Conservation (phyloP, 2,329 filamentous ascomycete genomes). For the Cytospora piceicola region DNA sequence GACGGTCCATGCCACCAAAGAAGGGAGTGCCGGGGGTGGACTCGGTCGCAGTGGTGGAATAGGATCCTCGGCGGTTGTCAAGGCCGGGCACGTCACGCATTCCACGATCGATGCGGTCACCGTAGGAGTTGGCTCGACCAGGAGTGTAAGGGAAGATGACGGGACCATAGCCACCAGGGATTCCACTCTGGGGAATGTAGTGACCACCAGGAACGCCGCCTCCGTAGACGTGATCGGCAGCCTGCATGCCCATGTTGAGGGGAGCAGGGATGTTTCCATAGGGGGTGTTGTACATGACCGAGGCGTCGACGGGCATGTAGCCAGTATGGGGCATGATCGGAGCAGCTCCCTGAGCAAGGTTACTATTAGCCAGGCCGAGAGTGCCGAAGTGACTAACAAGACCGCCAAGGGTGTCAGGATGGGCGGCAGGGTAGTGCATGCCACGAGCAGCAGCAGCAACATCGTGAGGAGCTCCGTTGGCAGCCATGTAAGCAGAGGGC, state of each 20-base stretch:
- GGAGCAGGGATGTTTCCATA: constrained; percentile 28
- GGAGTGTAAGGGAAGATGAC: constrained; percentile 57
- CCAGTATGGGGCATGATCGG: constrained; percentile 31
- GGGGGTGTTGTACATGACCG: constrained; percentile 33
- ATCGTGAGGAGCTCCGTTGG: constrained; percentile 35
- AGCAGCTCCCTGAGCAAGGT: constrained; percentile 33
- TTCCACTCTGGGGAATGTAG: constrained; percentile 36
- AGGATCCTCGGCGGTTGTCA: constrained; percentile 69
- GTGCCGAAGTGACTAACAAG: constrained; percentile 33
- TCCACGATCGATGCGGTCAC: constrained; percentile 52
- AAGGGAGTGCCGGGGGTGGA: constrained; percentile 69
- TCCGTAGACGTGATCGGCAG: constrained; percentile 37
- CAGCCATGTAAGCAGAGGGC: constrained; percentile 33
- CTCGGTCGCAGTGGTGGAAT: constrained; percentile 63
- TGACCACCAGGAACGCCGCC: constrained; percentile 32
- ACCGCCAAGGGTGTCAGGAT: constrained; percentile 31
- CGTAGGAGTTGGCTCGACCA: constrained; percentile 49
- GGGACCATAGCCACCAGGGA: constrained; percentile 36
- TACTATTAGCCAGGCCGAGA: constrained; percentile 32
- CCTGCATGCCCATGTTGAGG: constrained; percentile 29
- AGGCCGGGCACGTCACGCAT: constrained; percentile 62
- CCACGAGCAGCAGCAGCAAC: constrained; percentile 31
- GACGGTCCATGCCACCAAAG: constrained; percentile 62
- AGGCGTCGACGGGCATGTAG: constrained; percentile 34
- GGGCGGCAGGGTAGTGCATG: constrained; percentile 34